These are phyloP conservation scores for Lagenaria siceraria DNA, from an alignment of 306 rosid genomes.

Conservation along the genomic window DNA sequence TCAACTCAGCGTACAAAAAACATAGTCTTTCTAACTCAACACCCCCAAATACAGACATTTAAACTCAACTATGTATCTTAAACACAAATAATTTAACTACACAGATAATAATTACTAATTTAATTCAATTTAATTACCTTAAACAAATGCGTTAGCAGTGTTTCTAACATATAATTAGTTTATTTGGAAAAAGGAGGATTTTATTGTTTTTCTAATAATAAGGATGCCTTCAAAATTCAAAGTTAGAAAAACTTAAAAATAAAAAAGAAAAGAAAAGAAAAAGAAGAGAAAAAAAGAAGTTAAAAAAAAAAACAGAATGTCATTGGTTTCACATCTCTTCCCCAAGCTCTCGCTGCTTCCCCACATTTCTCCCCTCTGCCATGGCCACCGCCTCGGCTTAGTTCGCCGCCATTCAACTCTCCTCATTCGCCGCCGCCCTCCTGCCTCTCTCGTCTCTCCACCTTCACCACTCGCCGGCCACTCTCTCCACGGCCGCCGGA, in stretches of 20 bases:
- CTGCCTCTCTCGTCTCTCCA: neutral
- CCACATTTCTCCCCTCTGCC: slow-evolving; percentile 15
- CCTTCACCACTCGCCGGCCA: slow-evolving; percentile 17
- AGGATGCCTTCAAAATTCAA: neutral
- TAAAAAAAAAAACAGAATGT: slow-evolving; percentile 4
- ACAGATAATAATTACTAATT: too few relatives aligned
- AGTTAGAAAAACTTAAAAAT: neutral
- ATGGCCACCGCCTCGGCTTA: slow-evolving; percentile 22
- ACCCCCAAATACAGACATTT: too few relatives aligned
- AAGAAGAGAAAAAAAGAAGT: too few relatives aligned
- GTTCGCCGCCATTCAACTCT: slow-evolving; percentile 14
- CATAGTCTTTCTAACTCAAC: too few relatives aligned
- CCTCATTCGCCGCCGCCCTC: neutral
- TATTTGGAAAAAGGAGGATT: neutral
- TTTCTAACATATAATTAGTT: neutral
- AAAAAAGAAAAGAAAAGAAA: neutral
- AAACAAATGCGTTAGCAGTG: too few relatives aligned
- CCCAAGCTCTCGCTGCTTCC: slow-evolving; percentile 21
- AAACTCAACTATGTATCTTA: too few relatives aligned
- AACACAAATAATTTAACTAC: too few relatives aligned
- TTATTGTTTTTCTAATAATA: neutral
- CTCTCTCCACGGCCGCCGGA: slow-evolving; percentile 7
- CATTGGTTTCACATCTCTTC: slow-evolving; percentile 30
- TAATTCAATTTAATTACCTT: too few relatives aligned
- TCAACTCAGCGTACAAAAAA: too few relatives aligned